Evolutionary conservation across 2,329 filamentous ascomycete genomes (phyloP).

Genomic region (Biscogniauxia mediterranea): DNA sequence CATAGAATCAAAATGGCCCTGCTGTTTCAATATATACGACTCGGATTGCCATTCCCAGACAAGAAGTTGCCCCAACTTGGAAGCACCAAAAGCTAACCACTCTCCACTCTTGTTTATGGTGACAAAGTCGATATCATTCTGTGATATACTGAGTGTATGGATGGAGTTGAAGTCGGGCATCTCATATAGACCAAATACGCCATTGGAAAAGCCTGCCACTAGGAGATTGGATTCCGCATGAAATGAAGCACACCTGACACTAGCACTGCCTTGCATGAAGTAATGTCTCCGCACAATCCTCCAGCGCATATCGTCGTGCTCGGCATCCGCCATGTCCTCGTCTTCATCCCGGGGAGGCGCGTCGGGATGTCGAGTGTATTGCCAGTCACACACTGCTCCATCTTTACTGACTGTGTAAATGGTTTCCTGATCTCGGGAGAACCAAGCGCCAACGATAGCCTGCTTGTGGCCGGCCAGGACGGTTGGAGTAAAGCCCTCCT

Average conservation of each 20-base stretch:
- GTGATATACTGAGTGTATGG: conserved; percentile 88
- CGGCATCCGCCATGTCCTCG: conserved; percentile 58
- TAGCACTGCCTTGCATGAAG: conserved; percentile 87
- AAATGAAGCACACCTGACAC: conserved; percentile 86
- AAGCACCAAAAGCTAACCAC: conserved; percentile 96
- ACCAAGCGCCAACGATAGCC: conserved; percentile 91
- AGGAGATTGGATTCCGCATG: conserved; percentile 85
- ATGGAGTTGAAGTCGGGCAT: conserved; percentile 95
- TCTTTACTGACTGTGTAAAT: conserved; percentile 98
- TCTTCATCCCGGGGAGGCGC: conserved; percentile 52
- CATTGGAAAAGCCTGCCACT: conserved; percentile 95
- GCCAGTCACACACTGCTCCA: conserved; percentile 94
- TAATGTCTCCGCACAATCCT: conserved; percentile 88
- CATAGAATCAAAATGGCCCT: conserved; percentile 95
- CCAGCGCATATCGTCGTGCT: conserved; percentile 75
- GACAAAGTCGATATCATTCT: conserved; percentile 93
- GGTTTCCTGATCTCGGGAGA: conserved; percentile 88
- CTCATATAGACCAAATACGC: conserved; percentile 90
- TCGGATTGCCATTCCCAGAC: conserved; percentile 99
- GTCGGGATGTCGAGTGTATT: conserved; percentile 66
- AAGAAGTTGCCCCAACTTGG: conserved; percentile 89
- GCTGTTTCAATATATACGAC: conserved; percentile 97
- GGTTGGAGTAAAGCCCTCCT: conserved; percentile 86
- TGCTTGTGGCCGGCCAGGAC: conserved; percentile 89
- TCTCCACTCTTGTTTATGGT: conserved; percentile 93